Base-by-base conservation (phyloP, 2,329 filamentous ascomycete genomes). In the Colletotrichum magnum region DNA sequence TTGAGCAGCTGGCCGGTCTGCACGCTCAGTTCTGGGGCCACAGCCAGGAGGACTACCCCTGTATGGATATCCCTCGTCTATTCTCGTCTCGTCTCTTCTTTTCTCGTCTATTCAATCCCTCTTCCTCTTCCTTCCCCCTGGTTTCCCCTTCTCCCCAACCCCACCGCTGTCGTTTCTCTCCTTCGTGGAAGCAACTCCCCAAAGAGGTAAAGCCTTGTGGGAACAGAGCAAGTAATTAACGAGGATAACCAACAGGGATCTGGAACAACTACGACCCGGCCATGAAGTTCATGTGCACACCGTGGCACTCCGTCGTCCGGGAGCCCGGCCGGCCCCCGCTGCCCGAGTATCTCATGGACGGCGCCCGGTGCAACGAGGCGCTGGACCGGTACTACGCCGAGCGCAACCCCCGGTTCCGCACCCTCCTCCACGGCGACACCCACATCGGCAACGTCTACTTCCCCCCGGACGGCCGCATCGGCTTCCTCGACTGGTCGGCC, bases 371-470 rank as follows among this genome's bases (percentile, higher is more conserved):
- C 26, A 79, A 78, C 52, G 72, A 75, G 67, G 81, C 79, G 5
- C 69, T 83, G 59, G 77, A 80, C 41, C 76, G 75, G n/a, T 79
- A 81, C 72, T 82, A 76, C 63, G 75, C 75, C 4, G 72, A 75
- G 67, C 78, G 79, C 16, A 82, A 81, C 70, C 79, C 79, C 0
- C 72, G 75, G 6, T 82, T 83, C 67, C 77, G 78, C 15, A 81
- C 77, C 3, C 57, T 66, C 24, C 26, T 83, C 13, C 82, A 85
- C 61, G 82, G 82, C 12, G 83, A 84, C 59, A 77, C 82, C 12
- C 83, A 84, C 66, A 76, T 82, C 13, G 81, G 81, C 36, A 84
- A 84, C 71, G 77, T 80, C n/a, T 84, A 81, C 73, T 79, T 84
- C 53, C 78, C 79, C 1, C 69, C 75, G 3, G 75, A 78, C 2